Conservation (phyloP, 2,329 filamentous ascomycete genomes). For the Aspergillus sp. region DNA sequence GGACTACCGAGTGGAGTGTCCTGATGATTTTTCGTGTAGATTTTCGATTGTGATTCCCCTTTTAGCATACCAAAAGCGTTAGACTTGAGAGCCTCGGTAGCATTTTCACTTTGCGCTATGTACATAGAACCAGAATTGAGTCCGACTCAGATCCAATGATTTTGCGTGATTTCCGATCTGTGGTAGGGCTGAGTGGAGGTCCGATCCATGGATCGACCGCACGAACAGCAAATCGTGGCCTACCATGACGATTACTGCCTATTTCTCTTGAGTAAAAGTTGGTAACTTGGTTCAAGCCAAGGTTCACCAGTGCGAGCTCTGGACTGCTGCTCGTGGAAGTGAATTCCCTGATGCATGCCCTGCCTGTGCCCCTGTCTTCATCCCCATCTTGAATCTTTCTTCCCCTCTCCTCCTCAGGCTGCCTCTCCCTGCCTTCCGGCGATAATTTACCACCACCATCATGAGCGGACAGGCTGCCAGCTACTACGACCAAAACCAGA, state of each 20-base stretch:
- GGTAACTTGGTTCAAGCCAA: not conserved
- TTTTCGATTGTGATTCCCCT: not conserved
- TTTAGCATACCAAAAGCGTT: constrained; percentile 4
- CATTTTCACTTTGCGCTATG: not conserved
- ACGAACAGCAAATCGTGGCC: not conserved
- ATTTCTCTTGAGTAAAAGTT: not conserved
- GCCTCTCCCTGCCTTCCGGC: not conserved
- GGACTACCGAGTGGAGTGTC: not conserved
- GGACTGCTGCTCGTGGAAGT: not conserved
- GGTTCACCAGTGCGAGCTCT: too few species aligned
- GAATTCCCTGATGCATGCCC: not conserved
- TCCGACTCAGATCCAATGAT: not conserved
- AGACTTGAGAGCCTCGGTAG: not conserved
- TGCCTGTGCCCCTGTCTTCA: not conserved
- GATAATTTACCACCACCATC: not conserved
- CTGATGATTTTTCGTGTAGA: constrained; percentile 8
- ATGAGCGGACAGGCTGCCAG: constrained; percentile 41
- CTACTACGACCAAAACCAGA: constrained; percentile 35
- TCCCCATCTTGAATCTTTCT: not conserved
- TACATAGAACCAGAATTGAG: constrained; percentile 1
- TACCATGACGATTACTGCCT: constrained; percentile 11
- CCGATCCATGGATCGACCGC: not conserved
- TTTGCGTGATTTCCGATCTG: not conserved
- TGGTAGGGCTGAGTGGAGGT: constrained; percentile 7
- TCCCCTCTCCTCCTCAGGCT: not conserved